Conservation (phyloP, 768 basidiomycete species). For the Tylopilus sp. region DNA sequence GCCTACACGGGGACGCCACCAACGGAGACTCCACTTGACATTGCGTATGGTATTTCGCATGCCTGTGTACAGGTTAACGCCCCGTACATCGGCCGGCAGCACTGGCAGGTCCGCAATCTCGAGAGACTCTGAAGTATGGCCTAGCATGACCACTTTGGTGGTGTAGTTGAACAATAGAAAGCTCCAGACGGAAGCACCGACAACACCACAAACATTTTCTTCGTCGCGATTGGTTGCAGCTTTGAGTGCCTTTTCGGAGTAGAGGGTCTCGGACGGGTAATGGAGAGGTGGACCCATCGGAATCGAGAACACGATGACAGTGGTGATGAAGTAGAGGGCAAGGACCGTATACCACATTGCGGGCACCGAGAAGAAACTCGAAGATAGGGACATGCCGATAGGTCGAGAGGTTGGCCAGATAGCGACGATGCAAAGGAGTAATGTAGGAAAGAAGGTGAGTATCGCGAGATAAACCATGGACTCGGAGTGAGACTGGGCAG, state of each 20-base stretch:
- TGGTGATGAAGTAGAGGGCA: slow-evolving; percentile 45
- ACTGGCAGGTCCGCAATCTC: slow-evolving; percentile 90
- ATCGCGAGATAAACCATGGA: slow-evolving; percentile 59
- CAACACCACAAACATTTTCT: slow-evolving; percentile 68
- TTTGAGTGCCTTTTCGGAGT: slow-evolving; percentile 65
- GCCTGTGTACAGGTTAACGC: slow-evolving; percentile 53
- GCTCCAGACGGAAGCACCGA: slow-evolving; percentile 44
- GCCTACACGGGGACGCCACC: slow-evolving; percentile 58
- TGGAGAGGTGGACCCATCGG: slow-evolving; percentile 74
- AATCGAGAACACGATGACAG: slow-evolving; percentile 44
- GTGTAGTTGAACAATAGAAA: slow-evolving; percentile 82
- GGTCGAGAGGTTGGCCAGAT: slow-evolving; percentile 52
- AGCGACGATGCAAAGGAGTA: slow-evolving; percentile 43
- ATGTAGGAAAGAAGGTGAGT: slow-evolving; percentile 48
- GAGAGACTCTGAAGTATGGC: slow-evolving; percentile 65
- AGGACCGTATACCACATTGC: slow-evolving; percentile 53
- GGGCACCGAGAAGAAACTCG: slow-evolving; percentile 19
- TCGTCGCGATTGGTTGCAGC: slow-evolving; percentile 57
- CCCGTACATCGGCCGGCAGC: slow-evolving; percentile 69
- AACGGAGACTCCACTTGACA: slow-evolving; percentile 47
- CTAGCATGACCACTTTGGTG: slow-evolving; percentile 83
- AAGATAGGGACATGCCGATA: slow-evolving; percentile 29
- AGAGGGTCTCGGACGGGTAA: slow-evolving; percentile 70
- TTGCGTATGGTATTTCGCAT: slow-evolving; percentile 60
- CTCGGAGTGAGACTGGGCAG: slow-evolving; percentile 39